Evolutionary conservation across 371 early-diverging fungal genomes (phyloP), one percentile per base, ranked within the genome.

Genomic region (Mucor mucedo): DNA sequence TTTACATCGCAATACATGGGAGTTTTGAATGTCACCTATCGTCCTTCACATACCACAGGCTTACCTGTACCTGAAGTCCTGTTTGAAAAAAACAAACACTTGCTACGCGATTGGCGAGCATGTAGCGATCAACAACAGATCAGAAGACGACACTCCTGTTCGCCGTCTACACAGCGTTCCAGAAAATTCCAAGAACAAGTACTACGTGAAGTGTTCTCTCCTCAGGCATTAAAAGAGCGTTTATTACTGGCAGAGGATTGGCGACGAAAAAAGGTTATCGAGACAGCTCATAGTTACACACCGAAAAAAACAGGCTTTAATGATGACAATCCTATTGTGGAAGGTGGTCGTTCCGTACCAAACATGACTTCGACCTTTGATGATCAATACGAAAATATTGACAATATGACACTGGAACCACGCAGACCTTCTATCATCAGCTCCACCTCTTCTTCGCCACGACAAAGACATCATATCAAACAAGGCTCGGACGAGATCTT

Each of bases 1-100:
- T 98, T 95, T 71, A 89, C 93, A 14, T 92, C 97, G 6, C 90
- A 89, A 40, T 98, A 96, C 70, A 76, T 96, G 65, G 98, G 98
- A 16, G 91, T 95, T 0, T 80, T 98, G 30, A 98, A 96, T 70
- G 96, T 98, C 58, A 93, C 93, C 3, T 95, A 92, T 65, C 79
- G 85, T 16, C 69, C 70, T 50, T 66, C 74, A 45, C 4, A 35
- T 8, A 35, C 35, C 35, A 21, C 55, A 10, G 72, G 69, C 5
- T 58, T 56, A 11, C 41, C 65, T 5, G 78, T 85, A 2, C 91
- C 91, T 2, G 88, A 85, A 71, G 90, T 94, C 14, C 79, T 91
- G 9, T 84, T 94, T 56, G 91, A 91, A 66, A 87, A 93, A 63
- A 93, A 94, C 60, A 74, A 85, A 35, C 94, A 93, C 61, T 80